A percentile compares a stretch with the other conserved stretches of the same genome.
phyloP scores from a whole-genome alignment of 306 rosid genomes.

The Prunus mira region DNA sequence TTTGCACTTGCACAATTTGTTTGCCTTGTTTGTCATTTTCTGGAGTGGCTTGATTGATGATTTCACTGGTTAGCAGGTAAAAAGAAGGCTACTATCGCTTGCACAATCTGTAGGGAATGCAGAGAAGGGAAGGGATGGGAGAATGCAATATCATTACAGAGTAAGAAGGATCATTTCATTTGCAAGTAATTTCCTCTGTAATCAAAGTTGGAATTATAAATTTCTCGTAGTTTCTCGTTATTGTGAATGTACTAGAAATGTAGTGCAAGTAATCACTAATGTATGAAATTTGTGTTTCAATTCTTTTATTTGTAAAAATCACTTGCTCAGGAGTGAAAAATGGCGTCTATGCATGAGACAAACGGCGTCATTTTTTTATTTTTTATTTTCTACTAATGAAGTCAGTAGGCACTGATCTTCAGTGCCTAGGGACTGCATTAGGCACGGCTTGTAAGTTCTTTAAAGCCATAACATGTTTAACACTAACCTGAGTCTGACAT shows the following conservation, averaged over 20 bases:
- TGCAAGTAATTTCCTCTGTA: slow-evolving; percentile 50
- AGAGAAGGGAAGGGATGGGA: slow-evolving; percentile 86
- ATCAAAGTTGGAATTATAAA: neutral
- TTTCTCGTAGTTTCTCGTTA: neutral
- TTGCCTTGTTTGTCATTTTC: neutral
- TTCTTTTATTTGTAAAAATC: neutral
- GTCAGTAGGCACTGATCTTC: too few relatives aligned
- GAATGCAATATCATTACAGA: slow-evolving; percentile 66
- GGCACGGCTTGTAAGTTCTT: too few relatives aligned
- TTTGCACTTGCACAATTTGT: neutral
- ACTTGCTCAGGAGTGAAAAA: too few relatives aligned
- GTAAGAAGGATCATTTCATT: slow-evolving; percentile 85
- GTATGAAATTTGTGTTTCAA: neutral
- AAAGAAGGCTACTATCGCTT: slow-evolving; percentile 62
- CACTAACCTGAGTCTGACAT: too few relatives aligned
- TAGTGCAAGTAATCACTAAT: neutral
- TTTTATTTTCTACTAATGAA: too few relatives aligned
- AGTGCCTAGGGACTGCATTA: too few relatives aligned
- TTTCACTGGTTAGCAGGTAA: slow-evolving; percentile 49
- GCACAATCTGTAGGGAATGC: slow-evolving; percentile 87
- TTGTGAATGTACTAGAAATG: neutral
- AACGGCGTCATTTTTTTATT: too few relatives aligned
- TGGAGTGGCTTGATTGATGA: slow-evolving; percentile 3
- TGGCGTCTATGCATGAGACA: too few relatives aligned
- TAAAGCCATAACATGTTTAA: too few relatives aligned